Percentiles rank a stretch among this genome's conserved stretches.
phyloP scores from a whole-genome alignment of 306 rosid genomes.

The Myrica gale region DNA sequence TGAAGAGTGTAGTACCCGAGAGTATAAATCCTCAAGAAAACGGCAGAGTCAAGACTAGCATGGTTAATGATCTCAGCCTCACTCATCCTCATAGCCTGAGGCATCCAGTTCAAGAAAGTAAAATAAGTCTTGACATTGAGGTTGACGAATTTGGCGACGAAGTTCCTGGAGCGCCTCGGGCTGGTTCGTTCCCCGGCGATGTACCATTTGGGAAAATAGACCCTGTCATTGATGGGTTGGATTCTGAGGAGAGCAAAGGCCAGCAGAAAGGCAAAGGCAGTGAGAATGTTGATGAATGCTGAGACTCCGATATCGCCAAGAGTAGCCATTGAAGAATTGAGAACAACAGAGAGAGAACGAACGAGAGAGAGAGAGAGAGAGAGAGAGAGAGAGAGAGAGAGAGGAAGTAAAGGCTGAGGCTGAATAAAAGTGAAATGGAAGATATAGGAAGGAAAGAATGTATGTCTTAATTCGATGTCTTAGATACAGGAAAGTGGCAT shows the following conservation, averaged over 20 bases:
- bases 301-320: slow-evolving; percentile 88
- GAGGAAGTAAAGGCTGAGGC: slow-evolving; percentile 11
- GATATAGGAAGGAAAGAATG: slow-evolving; percentile 32
- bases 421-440: not conserved
- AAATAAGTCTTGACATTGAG: slow-evolving; percentile 72
- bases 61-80: slow-evolving; percentile 77
- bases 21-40: slow-evolving; percentile 81
- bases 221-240: slow-evolving; percentile 91
- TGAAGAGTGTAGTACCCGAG: slow-evolving; percentile 56
- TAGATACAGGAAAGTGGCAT: slow-evolving; percentile 20
- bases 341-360: not conserved
- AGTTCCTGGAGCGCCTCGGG: slow-evolving; percentile 64
- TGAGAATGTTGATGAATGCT: slow-evolving; percentile 67
- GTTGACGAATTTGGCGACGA: slow-evolving; percentile 79
- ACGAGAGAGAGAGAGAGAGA: slow-evolving; percentile 6
- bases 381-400: slow-evolving; percentile 3
- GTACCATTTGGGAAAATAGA: slow-evolving; percentile 92
- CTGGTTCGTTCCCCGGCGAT: slow-evolving; percentile 63
- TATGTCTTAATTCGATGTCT: slow-evolving; percentile 24
- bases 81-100: slow-evolving; percentile 78
- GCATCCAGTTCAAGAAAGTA: slow-evolving; percentile 93
- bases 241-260: slow-evolving; percentile 87
- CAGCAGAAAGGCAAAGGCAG: slow-evolving; percentile 71
- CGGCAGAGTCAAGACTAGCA: slow-evolving; percentile 98
- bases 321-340: slow-evolving; percentile 65